Percentiles rank a stretch among this genome's conserved stretches.
Conservation (phyloP, 805 yeast species). For the Candida orba region DNA sequence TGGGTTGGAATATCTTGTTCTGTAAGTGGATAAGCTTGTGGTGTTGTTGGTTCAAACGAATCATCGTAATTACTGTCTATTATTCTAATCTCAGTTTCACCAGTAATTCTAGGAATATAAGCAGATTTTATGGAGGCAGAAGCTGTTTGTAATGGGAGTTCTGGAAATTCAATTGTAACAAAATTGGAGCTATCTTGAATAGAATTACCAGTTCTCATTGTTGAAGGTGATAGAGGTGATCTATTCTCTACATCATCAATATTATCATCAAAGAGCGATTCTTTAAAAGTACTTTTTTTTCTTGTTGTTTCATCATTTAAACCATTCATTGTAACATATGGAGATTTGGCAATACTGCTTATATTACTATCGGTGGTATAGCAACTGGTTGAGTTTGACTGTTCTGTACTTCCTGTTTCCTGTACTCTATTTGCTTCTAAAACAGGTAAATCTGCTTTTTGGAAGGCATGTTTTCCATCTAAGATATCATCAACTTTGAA, state of each 20-base stretch:
- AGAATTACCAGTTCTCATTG: slow-evolving; percentile 1
- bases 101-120: slow-evolving; percentile 1
- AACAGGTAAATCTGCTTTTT: slow-evolving; percentile 17
- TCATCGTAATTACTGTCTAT: no score
- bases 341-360: slow-evolving; percentile 12
- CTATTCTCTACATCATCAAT: background rate
- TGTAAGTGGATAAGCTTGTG: slow-evolving; percentile 9
- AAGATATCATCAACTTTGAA: slow-evolving; percentile 24
- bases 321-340: slow-evolving; percentile 1
- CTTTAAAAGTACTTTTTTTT: slow-evolving; percentile 2
- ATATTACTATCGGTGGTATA: slow-evolving; percentile 8
- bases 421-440: slow-evolving; percentile 3
- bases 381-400: background rate
- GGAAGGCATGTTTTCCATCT: slow-evolving; percentile 28
- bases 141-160: background rate
- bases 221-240: background rate
- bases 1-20: slow-evolving; percentile 4
- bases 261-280: background rate
- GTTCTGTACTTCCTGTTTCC: background rate
- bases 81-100: background rate
- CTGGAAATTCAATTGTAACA: slow-evolving; percentile 1
- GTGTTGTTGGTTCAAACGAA: background rate
- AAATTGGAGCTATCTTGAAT: slow-evolving; percentile 7
- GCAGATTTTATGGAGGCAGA: slow-evolving; percentile 8
- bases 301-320: background rate